phyloP scores from a whole-genome alignment of 2,329 filamentous ascomycete species.

The Aspergillus chevalieri region DNA sequence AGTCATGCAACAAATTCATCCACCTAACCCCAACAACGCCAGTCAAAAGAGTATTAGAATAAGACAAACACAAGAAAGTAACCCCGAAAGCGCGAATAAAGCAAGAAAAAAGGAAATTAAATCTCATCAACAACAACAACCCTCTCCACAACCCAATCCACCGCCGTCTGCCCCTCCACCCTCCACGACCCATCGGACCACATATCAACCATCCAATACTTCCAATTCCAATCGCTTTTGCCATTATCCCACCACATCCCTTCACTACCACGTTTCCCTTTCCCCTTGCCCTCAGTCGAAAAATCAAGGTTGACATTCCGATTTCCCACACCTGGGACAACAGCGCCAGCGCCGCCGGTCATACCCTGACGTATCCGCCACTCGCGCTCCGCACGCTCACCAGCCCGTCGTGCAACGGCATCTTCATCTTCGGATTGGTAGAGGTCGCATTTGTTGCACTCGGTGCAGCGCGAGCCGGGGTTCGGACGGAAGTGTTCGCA shows the following conservation, averaged over 20 bases:
- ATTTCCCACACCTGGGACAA: slow-evolving; percentile 9
- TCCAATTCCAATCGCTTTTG: slow-evolving; percentile 19
- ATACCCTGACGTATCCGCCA: slow-evolving; percentile 62
- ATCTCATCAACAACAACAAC: slow-evolving; percentile 33
- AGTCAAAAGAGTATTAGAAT: too few relatives aligned
- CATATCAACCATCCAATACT: slow-evolving; percentile 31
- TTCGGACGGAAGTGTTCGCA: slow-evolving; percentile 89
- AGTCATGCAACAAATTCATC: too few relatives aligned
- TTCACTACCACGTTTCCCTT: background rate
- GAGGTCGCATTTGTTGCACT: slow-evolving; percentile 76
- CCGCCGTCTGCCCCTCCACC: slow-evolving; percentile 34
- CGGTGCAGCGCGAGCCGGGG: slow-evolving; percentile 65
- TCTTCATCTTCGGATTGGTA: slow-evolving; percentile 68
- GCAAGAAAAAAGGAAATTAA: slow-evolving; percentile 6
- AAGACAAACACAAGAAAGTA: too few relatives aligned
- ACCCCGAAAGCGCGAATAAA: too few relatives aligned
- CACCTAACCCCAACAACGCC: too few relatives aligned
- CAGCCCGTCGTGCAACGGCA: slow-evolving; percentile 60
- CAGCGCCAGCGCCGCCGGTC: slow-evolving; percentile 6
- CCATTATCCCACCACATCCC: slow-evolving; percentile 19
- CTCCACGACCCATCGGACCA: slow-evolving; percentile 39
- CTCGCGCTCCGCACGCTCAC: slow-evolving; percentile 63
- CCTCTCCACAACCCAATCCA: slow-evolving; percentile 36
- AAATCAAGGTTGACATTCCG: slow-evolving; percentile 25
- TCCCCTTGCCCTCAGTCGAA: slow-evolving; percentile 11